Evolutionary conservation across 257 asterid genomes (phyloP).

Genomic region (Voacanga thouarsii): DNA sequence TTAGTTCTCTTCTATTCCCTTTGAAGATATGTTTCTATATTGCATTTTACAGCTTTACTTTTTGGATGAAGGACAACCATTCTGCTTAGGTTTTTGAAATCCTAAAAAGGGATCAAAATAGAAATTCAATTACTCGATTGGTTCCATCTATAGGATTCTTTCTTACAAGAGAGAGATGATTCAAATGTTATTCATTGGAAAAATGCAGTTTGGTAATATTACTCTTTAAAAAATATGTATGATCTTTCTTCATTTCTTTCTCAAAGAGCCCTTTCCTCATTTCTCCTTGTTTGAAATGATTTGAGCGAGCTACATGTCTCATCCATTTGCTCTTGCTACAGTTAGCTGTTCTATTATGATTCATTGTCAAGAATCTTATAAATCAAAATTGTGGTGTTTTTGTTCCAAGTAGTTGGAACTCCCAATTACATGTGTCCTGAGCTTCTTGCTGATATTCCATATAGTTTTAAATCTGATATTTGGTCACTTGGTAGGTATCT

Average conservation of each 20-base stretch:
- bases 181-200: not conserved
- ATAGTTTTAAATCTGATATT: constrained; percentile 94
- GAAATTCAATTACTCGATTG: not conserved
- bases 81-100: too few species aligned
- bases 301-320: not conserved
- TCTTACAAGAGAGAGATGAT: not conserved
- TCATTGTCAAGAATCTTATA: constrained; percentile 1
- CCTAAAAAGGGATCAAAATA: too few species aligned
- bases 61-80: too few species aligned
- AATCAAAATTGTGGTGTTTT: constrained; percentile 4
- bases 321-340: not conserved
- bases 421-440: constrained; percentile 99
- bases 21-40: too few species aligned
- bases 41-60: too few species aligned
- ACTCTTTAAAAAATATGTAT: not conserved
- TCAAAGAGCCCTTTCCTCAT: not conserved
- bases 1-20: too few species aligned
- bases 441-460: constrained; percentile 97
- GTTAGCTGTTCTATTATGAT: constrained; percentile 11
- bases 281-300: not conserved
- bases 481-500: constrained; percentile 89
- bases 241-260: not conserved
- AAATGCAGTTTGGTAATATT: too few species aligned
- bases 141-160: not conserved
- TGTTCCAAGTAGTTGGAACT: constrained; percentile 89